Evolutionary conservation across 306 rosid species (phyloP).

Genomic region (Vicia villosa): DNA sequence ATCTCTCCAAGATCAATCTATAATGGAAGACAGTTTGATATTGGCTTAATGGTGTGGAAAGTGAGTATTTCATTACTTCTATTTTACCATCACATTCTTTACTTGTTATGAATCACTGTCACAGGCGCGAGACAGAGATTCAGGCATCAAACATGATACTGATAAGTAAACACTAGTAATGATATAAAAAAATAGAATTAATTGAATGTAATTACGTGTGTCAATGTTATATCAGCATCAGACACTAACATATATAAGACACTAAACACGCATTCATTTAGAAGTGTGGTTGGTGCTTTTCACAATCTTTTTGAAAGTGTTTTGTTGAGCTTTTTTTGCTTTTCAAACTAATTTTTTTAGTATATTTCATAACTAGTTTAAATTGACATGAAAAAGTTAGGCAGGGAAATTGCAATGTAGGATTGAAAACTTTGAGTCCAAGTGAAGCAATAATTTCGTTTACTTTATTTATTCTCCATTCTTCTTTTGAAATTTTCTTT

Average conservation of each 20-base stretch:
- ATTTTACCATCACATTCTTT: not conserved
- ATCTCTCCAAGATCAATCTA: slow-evolving; percentile 86
- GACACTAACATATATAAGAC: too few species aligned
- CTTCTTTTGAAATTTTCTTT: slow-evolving; percentile 38
- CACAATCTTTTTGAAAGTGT: not conserved
- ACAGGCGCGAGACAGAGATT: not conserved
- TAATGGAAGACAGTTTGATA: slow-evolving; percentile 87
- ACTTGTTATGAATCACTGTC: not conserved
- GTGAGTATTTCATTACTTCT: slow-evolving; percentile 43
- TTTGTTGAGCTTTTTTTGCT: slow-evolving; percentile 24
- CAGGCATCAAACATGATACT: not conserved
- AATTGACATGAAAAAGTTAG: slow-evolving; percentile 33
- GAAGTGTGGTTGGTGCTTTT: not conserved
- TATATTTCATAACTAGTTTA: slow-evolving; percentile 10
- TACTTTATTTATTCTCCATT: slow-evolving; percentile 19
- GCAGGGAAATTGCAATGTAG: slow-evolving; percentile 17
- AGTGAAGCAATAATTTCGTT: slow-evolving; percentile 41
- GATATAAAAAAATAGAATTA: not conserved
- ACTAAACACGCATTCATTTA: too few species aligned
- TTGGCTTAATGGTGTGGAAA: slow-evolving; percentile 98
- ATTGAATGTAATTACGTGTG: not conserved
- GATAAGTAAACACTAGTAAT: not conserved
- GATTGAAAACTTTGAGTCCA: slow-evolving; percentile 17
- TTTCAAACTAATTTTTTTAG: slow-evolving; percentile 35
- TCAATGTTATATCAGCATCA: not conserved